phyloP scores from a whole-genome alignment of 2,329 filamentous ascomycete genomes.

The Penicillium palitans region DNA sequence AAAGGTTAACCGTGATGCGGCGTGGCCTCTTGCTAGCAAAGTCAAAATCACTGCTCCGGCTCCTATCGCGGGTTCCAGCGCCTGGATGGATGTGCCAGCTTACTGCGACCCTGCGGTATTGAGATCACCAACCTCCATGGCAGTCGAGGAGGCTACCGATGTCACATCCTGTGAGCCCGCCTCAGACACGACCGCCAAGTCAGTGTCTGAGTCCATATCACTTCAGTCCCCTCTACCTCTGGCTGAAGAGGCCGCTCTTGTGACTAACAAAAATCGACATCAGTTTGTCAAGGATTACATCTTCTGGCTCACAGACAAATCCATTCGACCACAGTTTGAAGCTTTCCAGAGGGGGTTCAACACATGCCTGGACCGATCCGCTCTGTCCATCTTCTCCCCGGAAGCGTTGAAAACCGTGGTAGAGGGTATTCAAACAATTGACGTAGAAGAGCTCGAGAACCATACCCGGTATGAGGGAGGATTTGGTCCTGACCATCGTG shows the following conservation, averaged over 20 bases:
- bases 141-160: conserved; percentile 23
- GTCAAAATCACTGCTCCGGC: neutral
- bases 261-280: conserved; percentile 76
- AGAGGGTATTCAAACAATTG: conserved; percentile 80
- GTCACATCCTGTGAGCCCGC: conserved; percentile 1
- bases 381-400: conserved; percentile 70
- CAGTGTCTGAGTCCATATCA: conserved; percentile 24
- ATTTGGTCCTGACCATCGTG: conserved; percentile 68
- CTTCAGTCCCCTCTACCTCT: conserved; percentile 32
- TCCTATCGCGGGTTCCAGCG: conserved; percentile 14
- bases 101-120: conserved; percentile 19
- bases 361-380: conserved; percentile 68
- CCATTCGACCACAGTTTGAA: conserved; percentile 71
- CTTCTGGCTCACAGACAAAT: conserved; percentile 75
- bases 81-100: conserved; percentile 27
- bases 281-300: conserved; percentile 84
- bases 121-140: conserved; percentile 27
- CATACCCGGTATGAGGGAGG: conserved; percentile 76
- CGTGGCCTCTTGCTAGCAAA: conserved; percentile 33
- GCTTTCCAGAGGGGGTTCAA: conserved; percentile 82
- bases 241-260: conserved; percentile 62
- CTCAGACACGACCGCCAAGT: conserved; percentile 25
- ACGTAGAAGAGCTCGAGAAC: conserved; percentile 69
- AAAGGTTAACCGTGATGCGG: conserved; percentile 38
- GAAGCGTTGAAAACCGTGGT: conserved; percentile 72